A percentile compares a stretch with the other conserved stretches of the same genome.
These are phyloP conservation scores for Aspergillus niger DNA, from an alignment of 2,329 filamentous ascomycete genomes.

Conservation along the genomic window DNA sequence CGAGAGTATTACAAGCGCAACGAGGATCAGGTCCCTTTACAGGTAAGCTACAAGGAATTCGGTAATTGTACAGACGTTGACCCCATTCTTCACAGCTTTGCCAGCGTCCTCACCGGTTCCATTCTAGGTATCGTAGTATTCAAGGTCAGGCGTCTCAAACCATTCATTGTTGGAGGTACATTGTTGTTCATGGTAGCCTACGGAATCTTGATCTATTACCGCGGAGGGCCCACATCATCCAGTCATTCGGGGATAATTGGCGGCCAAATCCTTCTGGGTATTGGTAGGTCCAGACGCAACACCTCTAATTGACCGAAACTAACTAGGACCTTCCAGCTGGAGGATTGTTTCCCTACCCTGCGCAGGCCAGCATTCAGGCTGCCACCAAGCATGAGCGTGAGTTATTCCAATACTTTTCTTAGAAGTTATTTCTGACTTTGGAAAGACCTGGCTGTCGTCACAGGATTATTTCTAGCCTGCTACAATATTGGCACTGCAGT, in stretches of 20 bases:
- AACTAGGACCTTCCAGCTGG: constrained; percentile 42
- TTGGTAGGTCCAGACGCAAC: constrained; percentile 43
- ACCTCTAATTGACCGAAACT: too few relatives aligned
- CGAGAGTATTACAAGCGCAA: constrained; percentile 59
- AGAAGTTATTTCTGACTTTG: background rate
- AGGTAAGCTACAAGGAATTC: constrained; percentile 23
- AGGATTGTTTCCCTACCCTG: constrained; percentile 61
- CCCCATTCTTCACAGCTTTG: constrained; percentile 37
- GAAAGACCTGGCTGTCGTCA: constrained; percentile 63
- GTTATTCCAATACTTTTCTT: constrained; percentile 10
- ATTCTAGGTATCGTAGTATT: constrained; percentile 60
- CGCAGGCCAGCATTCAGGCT: constrained; percentile 55
- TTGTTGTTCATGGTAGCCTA: constrained; percentile 66
- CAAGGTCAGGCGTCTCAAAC: constrained; percentile 61
- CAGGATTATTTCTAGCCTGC: constrained; percentile 62
- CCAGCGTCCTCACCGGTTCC: constrained; percentile 60
- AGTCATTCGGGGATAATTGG: constrained; percentile 61
- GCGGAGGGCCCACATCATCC: constrained; percentile 51
- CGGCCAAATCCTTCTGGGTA: constrained; percentile 63
- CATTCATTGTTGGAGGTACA: constrained; percentile 64
- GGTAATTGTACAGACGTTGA: background rate
- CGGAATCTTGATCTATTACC: constrained; percentile 64
- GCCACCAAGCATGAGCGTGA: constrained; percentile 53
- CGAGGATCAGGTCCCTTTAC: constrained; percentile 63
- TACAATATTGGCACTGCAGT: constrained; percentile 65